Evolutionary conservation across 2,329 filamentous ascomycete species (phyloP).

Genomic region (Aureobasidium sp.): DNA sequence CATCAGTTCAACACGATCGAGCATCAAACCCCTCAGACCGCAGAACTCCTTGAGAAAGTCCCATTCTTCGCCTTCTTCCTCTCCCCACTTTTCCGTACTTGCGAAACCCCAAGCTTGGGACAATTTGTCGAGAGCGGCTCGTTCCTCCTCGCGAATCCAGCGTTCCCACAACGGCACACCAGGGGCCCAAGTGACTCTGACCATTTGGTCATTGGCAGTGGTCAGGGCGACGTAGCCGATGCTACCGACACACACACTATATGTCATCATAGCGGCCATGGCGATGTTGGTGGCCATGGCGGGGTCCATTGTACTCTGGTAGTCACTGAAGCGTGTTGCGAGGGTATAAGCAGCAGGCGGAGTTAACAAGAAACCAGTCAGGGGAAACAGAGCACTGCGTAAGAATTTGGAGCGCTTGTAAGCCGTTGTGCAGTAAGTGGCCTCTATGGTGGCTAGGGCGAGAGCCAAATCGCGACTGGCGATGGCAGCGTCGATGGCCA

Average conservation of each 20-base stretch:
- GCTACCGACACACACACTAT: conserved; percentile 71
- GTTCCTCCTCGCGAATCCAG: conserved; percentile 85
- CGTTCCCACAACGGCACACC: conserved; percentile 74
- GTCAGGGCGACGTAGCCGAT: conserved; percentile 78
- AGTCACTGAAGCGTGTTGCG: conserved; percentile 57
- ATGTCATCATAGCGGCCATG: conserved; percentile 75
- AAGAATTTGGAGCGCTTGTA: conserved; percentile 63
- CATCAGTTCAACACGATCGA: conserved; percentile 87
- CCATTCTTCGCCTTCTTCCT: conserved; percentile 90
- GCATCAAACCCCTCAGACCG: conserved; percentile 75
- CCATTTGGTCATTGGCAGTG: conserved; percentile 92
- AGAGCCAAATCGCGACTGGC: conserved; percentile 69
- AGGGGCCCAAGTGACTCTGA: conserved; percentile 79
- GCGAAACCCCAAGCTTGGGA: conserved; percentile 89
- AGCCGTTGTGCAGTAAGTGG: conserved; percentile 59
- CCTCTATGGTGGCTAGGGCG: conserved; percentile 68
- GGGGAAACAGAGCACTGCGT: conserved; percentile 55
- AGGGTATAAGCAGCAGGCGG: conserved; percentile 65
- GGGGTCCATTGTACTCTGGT: conserved; percentile 72
- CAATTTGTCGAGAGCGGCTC: conserved; percentile 77
- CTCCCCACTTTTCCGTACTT: conserved; percentile 69
- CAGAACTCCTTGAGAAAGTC: conserved; percentile 77
- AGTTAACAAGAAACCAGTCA: conserved; percentile 47
- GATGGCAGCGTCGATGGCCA: conserved; percentile 74
- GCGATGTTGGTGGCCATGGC: conserved; percentile 67